These are phyloP conservation scores for Colletotrichum zoysiae DNA, from an alignment of 2,329 filamentous ascomycete genomes.

Conservation along the genomic window DNA sequence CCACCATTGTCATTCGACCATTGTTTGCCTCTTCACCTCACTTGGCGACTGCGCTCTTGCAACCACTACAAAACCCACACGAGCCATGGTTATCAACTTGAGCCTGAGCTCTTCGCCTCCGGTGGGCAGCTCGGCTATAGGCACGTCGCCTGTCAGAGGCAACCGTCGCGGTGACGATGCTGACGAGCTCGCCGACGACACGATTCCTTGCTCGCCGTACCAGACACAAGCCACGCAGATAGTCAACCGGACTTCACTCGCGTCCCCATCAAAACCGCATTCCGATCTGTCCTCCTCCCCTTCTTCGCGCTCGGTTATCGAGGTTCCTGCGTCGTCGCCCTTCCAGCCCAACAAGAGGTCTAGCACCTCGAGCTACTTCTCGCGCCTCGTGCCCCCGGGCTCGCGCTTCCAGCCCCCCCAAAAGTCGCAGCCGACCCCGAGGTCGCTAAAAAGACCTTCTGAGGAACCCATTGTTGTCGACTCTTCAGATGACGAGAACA, in stretches of 20 bases:
- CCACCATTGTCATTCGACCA: conserved; percentile 13
- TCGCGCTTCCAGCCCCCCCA: conserved; percentile 73
- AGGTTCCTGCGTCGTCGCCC: conserved; percentile 92
- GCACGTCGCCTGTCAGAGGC: conserved; percentile 19
- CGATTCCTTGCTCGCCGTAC: conserved; percentile 59
- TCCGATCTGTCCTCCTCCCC: conserved; percentile 56
- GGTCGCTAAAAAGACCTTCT: conserved; percentile 52
- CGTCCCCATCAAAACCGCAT: conserved; percentile 43
- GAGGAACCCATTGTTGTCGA: conserved; percentile 60
- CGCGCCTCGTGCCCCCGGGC: conserved; percentile 79
- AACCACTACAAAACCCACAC: neutral
- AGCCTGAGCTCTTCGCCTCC: conserved; percentile 37
- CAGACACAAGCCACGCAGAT: conserved; percentile 64
- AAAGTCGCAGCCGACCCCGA: conserved; percentile 55
- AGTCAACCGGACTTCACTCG: conserved; percentile 55
- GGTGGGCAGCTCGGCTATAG: conserved; percentile 8
- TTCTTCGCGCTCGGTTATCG: conserved; percentile 65
- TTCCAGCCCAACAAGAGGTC: conserved; percentile 55
- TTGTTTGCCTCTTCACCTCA: conserved; percentile 12
- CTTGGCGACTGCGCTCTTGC: neutral
- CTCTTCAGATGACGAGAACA: conserved; percentile 63
- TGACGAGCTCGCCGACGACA: conserved; percentile 60
- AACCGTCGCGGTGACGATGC: conserved; percentile 51
- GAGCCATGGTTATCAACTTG: conserved; percentile 25
- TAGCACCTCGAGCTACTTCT: conserved; percentile 49